Evolutionary conservation across 148 eudicot genomes (phyloP).

Genomic region (Silene uniflora): DNA sequence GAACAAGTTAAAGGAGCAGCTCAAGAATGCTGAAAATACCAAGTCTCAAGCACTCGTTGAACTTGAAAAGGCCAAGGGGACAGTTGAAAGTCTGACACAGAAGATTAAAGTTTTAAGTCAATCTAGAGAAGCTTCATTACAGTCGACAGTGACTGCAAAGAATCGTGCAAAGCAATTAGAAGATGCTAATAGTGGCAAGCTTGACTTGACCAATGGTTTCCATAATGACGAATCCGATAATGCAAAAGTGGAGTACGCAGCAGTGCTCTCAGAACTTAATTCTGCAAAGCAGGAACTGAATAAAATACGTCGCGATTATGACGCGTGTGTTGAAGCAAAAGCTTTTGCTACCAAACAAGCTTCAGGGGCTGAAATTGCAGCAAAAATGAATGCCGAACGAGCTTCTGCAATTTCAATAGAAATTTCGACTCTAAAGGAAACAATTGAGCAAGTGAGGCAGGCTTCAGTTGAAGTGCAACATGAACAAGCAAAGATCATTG

Average conservation of each 20-base stretch:
- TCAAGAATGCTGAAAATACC: conserved; percentile 70
- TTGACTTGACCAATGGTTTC: conserved; percentile 27
- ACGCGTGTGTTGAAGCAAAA: conserved; percentile 47
- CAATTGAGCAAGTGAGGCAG: conserved; percentile 60
- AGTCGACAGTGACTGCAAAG: conserved; percentile 52
- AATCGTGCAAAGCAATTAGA: conserved; percentile 42
- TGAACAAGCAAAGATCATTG: conserved; percentile 44
- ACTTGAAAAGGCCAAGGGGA: conserved; percentile 59
- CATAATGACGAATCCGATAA: conserved; percentile 40
- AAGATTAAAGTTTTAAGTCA: conserved; percentile 53
- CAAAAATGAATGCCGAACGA: conserved; percentile 44
- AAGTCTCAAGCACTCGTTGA: conserved; percentile 73
- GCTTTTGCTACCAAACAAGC: conserved; percentile 47
- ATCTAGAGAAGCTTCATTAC: conserved; percentile 52
- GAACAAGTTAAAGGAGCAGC: conserved; percentile 65
- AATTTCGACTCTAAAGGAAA: conserved; percentile 47
- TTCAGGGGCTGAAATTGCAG: conserved; percentile 48
- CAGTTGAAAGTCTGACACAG: conserved; percentile 53
- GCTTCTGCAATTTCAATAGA: conserved; percentile 54
- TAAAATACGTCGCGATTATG: conserved; percentile 52
- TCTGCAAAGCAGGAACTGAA: conserved; percentile 62
- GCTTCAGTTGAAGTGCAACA: conserved; percentile 46
- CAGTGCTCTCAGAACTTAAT: conserved; percentile 50
- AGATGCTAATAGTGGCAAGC: conserved; percentile 33
- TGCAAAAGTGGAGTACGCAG: conserved; percentile 39